Evolutionary conservation across 805 yeast species (phyloP).

Genomic region (Metschnikowia drakensbergensis): DNA sequence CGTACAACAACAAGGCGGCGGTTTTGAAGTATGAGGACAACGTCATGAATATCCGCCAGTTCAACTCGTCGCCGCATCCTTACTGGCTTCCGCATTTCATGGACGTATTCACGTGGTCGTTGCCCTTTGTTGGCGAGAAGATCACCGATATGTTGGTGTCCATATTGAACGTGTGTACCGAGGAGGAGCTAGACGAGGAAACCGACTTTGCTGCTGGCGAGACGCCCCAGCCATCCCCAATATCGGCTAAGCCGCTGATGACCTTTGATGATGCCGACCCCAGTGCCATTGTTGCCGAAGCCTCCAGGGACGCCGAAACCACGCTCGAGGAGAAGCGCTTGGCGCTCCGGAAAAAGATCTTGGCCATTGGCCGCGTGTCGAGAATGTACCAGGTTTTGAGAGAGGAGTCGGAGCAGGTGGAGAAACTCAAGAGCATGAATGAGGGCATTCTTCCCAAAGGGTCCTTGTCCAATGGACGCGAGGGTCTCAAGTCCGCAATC

Average conservation of each 20-base stretch:
- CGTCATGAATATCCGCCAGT: slow-evolving; percentile 93
- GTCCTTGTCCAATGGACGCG: slow-evolving; percentile 75
- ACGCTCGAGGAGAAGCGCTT: slow-evolving; percentile 35
- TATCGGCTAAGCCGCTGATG: slow-evolving; percentile 7
- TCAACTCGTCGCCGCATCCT: slow-evolving; percentile 90
- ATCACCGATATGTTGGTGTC: slow-evolving; percentile 90
- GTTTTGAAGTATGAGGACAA: slow-evolving; percentile 86
- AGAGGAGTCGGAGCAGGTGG: slow-evolving; percentile 83
- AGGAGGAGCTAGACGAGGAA: slow-evolving; percentile 85
- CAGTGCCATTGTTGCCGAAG: slow-evolving; percentile 1
- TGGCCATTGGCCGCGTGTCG: slow-evolving; percentile 95
- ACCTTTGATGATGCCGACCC: slow-evolving; percentile 6
- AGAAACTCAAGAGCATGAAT: slow-evolving; percentile 66
- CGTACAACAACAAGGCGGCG: slow-evolving; percentile 93
- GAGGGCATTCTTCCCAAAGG: slow-evolving; percentile 86
- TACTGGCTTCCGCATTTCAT: slow-evolving; percentile 95
- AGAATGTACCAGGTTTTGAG: slow-evolving; percentile 87
- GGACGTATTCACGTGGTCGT: slow-evolving; percentile 97
- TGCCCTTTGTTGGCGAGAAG: slow-evolving; percentile 96
- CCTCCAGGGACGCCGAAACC: not conserved
- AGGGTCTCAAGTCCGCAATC: slow-evolving; percentile 69
- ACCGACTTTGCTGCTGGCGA: slow-evolving; percentile 46
- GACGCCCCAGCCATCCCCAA: slow-evolving; percentile 23
- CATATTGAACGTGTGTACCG: slow-evolving; percentile 89
- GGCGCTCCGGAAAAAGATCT: slow-evolving; percentile 77